These are phyloP conservation scores for Scenedesmus sp. DNA, from an alignment of 163 green algal species.

Conservation along the genomic window DNA sequence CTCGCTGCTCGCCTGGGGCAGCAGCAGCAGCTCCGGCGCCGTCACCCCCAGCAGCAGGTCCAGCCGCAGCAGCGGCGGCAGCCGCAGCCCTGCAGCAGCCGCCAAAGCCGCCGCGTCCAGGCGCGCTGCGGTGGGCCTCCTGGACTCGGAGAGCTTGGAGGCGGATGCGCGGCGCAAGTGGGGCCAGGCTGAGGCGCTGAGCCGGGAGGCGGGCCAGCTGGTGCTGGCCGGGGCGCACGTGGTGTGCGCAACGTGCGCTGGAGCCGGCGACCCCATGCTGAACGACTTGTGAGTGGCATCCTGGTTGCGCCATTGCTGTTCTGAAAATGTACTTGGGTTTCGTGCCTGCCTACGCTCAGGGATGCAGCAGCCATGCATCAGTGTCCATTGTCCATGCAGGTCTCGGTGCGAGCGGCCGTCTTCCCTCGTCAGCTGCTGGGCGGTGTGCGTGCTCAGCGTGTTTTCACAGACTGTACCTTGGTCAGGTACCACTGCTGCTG, in stretches of 20 bases:
- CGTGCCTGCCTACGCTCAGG: background rate
- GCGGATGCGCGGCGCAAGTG: conserved; percentile 43
- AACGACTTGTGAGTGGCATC: conserved; percentile 12
- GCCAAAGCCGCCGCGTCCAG: background rate
- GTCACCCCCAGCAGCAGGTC: background rate
- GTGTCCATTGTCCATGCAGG: too few relatives aligned
- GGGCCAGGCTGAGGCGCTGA: conserved; percentile 58
- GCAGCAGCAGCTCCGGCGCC: conserved; percentile 11
- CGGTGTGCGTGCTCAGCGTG: too few relatives aligned
- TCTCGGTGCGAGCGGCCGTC: too few relatives aligned
- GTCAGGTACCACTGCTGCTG: too few relatives aligned
- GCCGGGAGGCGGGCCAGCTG: conserved; percentile 52
- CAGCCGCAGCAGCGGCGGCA: conserved; percentile 19
- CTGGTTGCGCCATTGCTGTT: too few relatives aligned
- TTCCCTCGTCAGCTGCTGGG: too few relatives aligned
- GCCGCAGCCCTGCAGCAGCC: background rate
- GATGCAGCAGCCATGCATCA: too few relatives aligned
- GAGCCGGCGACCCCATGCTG: conserved; percentile 81
- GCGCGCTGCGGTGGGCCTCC: background rate
- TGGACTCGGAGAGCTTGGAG: conserved; percentile 15
- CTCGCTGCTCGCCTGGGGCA: background rate
- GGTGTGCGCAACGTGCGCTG: conserved; percentile 90
- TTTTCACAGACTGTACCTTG: too few relatives aligned
- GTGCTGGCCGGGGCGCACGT: conserved; percentile 82
- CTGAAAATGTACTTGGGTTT: background rate